Percentiles rank a stretch among this genome's conserved stretches.
These are phyloP conservation scores for Pseudocercospora macadamiae DNA, from an alignment of 2,329 filamentous ascomycete genomes.

Conservation along the genomic window DNA sequence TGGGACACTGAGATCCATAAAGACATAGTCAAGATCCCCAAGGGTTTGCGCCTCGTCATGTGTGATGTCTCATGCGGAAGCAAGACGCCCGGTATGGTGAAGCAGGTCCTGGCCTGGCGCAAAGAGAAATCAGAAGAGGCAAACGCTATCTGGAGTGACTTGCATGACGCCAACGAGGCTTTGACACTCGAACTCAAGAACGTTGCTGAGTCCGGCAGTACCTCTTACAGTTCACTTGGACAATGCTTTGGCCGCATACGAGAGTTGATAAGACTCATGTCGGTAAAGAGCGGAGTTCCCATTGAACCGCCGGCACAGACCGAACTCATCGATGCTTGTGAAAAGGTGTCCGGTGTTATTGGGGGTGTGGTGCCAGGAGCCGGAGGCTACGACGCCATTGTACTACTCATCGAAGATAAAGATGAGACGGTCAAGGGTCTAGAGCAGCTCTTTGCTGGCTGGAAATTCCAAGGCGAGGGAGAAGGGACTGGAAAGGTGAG, in stretches of 20 bases:
- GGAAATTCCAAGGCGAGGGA: constrained; percentile 55
- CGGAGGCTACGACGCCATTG: constrained; percentile 89
- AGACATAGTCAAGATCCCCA: constrained; percentile 70
- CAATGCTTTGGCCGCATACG: constrained; percentile 56
- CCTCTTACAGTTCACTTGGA: constrained; percentile 57
- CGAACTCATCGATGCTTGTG: constrained; percentile 75
- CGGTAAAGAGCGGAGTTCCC: constrained; percentile 71
- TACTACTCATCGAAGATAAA: constrained; percentile 76
- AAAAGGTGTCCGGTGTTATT: constrained; percentile 73
- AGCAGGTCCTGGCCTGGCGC: constrained; percentile 83
- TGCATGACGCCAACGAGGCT: constrained; percentile 74
- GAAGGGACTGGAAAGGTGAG: constrained; percentile 60
- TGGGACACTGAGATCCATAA: constrained; percentile 84
- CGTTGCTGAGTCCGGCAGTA: constrained; percentile 52
- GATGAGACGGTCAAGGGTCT: constrained; percentile 64
- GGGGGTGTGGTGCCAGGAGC: constrained; percentile 93
- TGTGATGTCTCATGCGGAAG: constrained; percentile 95
- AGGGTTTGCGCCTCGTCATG: constrained; percentile 79
- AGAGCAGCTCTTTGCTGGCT: constrained; percentile 64
- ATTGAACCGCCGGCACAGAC: constrained; percentile 91
- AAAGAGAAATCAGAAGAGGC: constrained; percentile 66
- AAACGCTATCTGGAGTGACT: constrained; percentile 69
- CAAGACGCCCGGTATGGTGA: constrained; percentile 94
- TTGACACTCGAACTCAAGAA: constrained; percentile 67
- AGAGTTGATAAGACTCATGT: constrained; percentile 74